Base-by-base conservation (phyloP, 1,284 basidiomycete genomes). In the Fereydounia khargensis region DNA sequence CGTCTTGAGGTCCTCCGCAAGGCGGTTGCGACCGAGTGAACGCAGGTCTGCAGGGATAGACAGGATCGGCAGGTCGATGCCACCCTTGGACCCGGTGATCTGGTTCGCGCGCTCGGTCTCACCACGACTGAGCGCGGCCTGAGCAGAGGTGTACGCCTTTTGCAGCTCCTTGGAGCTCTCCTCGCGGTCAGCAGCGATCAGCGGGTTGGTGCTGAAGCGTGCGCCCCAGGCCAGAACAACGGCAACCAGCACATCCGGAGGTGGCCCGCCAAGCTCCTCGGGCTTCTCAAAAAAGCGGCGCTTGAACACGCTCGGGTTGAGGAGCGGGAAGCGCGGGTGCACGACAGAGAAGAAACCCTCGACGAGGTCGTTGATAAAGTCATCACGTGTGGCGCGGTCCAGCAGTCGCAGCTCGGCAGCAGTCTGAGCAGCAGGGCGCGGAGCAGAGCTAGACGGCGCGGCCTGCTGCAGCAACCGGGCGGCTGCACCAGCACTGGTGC, bases 161-260 rank as follows among this genome's bases (percentile, higher is more conserved):
- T 41, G 35, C 31, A 64, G 49, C 48, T 56, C 60, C 23, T 20
- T 32, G n/a, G 61, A 70, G 44, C 84, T 85, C 56, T 84, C 83
- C 39, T 82, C 80, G 34, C 89, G 82, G 77, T 94, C 91, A 21
- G 84, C 82, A 6, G 85, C 80, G 35, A 94, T 82, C 52, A 90
- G 77, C 0, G 86, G 84, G 71, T 91, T 87, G 64, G 92, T 89
- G 9, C 87, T 88, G 74, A 94, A 94, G 66, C 91, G 89, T 32
- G 88, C 85, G 17, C 91, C 91, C 86, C 88, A 92, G 0, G 90
- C 89, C 36, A 95, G 80, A n/a, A 91, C 85, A 1, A 87, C 86
- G 4, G 91, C 90, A 28, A 94, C 81, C 14, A 91, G 79, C 3
- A 86, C 83, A 33, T 86, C 85, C 47, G 88, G 82, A 2, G 65